phyloP scores from a whole-genome alignment of 768 basidiomycete species.

The Tremella yokohamensis region DNA sequence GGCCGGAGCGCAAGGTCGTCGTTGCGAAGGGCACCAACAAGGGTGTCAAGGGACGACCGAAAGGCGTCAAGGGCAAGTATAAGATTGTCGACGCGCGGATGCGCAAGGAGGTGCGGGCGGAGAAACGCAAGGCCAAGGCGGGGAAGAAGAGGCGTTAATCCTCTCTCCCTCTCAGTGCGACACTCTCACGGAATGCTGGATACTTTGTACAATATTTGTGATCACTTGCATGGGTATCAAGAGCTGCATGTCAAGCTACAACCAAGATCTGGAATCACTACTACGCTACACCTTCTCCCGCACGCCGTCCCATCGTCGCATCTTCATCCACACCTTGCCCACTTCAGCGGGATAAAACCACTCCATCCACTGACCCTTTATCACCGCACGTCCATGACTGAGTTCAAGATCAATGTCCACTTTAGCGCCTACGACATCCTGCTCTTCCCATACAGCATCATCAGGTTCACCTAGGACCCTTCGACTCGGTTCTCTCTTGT shows the following conservation, averaged over 20 bases:
- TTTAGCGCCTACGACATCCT: conserved; percentile 18
- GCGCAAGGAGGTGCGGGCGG: conserved; percentile 74
- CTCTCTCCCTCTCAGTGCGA: neutral
- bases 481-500: conserved; percentile 23
- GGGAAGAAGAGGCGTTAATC: conserved; percentile 53
- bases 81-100: conserved; percentile 90
- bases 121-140: conserved; percentile 73
- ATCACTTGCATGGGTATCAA: too few relatives aligned
- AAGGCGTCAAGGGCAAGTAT: conserved; percentile 92
- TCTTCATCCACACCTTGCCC: conserved; percentile 2
- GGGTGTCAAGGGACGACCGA: conserved; percentile 87
- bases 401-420: conserved; percentile 29
- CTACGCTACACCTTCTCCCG: neutral
- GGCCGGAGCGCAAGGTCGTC: conserved; percentile 70
- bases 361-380: conserved; percentile 29
- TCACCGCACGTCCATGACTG: conserved; percentile 25
- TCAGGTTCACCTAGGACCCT: conserved; percentile 16
- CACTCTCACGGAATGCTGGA: too few relatives aligned
- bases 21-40: conserved; percentile 88
- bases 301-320: conserved; percentile 1
- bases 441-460: conserved; percentile 20
- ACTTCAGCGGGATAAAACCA: conserved; percentile 30
- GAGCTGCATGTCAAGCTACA: too few relatives aligned
- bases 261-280: too few relatives aligned
- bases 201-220: too few relatives aligned